phyloP scores from a whole-genome alignment of 1,284 basidiomycete species.

The Irpex lacteus region DNA sequence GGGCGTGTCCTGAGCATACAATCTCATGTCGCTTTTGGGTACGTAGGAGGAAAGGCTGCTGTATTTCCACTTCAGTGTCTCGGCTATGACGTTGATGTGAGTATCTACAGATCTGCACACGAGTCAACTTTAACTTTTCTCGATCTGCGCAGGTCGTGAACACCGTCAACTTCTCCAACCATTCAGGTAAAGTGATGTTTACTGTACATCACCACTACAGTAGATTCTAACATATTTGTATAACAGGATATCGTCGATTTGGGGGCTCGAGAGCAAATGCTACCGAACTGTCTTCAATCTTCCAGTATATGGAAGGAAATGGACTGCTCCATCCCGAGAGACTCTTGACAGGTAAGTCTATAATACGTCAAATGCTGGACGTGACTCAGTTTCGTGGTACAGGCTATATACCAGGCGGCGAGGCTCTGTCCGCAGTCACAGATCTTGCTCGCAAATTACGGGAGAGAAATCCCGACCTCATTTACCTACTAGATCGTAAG shows the following conservation, averaged over 20 bases:
- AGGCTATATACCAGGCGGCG: slow-evolving; percentile 89
- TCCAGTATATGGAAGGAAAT: slow-evolving; percentile 66
- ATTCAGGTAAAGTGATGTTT: slow-evolving; percentile 62
- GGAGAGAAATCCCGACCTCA: slow-evolving; percentile 51
- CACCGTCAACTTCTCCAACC: slow-evolving; percentile 95
- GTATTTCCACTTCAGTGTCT: slow-evolving; percentile 94
- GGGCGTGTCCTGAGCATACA: slow-evolving; percentile 78
- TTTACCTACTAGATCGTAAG: slow-evolving; percentile 92
- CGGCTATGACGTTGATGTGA: slow-evolving; percentile 96
- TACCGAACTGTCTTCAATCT: slow-evolving; percentile 65
- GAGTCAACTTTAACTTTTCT: neutral
- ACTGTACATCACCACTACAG: neutral
- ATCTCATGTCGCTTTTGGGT: slow-evolving; percentile 92
- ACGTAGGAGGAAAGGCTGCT: slow-evolving; percentile 94
- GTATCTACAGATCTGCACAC: slow-evolving; percentile 24
- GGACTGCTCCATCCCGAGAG: slow-evolving; percentile 62
- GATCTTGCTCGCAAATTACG: slow-evolving; percentile 63
- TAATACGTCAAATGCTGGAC: neutral
- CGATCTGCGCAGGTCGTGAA: slow-evolving; percentile 74
- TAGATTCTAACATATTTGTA: neutral
- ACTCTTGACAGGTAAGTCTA: slow-evolving; percentile 64
- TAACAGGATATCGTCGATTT: slow-evolving; percentile 70
- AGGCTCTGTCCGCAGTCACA: slow-evolving; percentile 69
- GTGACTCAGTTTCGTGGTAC: slow-evolving; percentile 3
- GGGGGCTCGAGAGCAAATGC: slow-evolving; percentile 75